Percentiles rank a stretch among this genome's conserved stretches.
These are phyloP conservation scores for Xylariaceae sp. DNA, from an alignment of 2,329 filamentous ascomycete species.

Conservation along the genomic window DNA sequence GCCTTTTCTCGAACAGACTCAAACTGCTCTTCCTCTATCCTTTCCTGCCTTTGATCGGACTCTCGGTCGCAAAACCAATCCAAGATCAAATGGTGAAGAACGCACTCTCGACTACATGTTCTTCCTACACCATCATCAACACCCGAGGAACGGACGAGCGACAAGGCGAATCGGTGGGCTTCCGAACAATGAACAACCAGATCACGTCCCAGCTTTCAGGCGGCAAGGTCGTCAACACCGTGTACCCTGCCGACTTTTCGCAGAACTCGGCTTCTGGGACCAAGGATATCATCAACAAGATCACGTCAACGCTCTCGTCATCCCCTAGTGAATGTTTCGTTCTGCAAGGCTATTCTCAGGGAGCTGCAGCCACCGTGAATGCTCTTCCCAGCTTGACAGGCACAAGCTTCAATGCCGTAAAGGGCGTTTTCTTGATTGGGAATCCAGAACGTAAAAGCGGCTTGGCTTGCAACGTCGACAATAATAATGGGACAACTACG, in stretches of 20 bases:
- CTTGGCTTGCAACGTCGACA: conserved; percentile 11
- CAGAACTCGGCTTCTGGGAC: conserved; percentile 6
- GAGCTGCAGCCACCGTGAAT: conserved; percentile 9
- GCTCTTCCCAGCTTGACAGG: conserved; percentile 5
- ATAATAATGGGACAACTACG: conserved; percentile 7
- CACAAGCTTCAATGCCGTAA: conserved; percentile 9
- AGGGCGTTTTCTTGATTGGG: conserved; percentile 14
- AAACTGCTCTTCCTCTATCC: too few species aligned
- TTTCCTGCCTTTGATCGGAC: too few species aligned
- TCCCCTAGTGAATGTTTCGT: conserved; percentile 14
- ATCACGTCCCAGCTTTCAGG: conserved; percentile 7
- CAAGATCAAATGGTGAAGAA: not conserved
- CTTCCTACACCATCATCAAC: conserved; percentile 14
- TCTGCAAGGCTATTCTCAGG: conserved; percentile 13
- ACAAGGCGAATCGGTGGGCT: conserved; percentile 9
- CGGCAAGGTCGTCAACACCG: conserved; percentile 11
- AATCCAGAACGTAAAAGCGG: conserved; percentile 7
- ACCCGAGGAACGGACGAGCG: conserved; percentile 9
- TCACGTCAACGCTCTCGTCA: not conserved
- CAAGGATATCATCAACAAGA: conserved; percentile 10
- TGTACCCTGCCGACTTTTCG: conserved; percentile 6
- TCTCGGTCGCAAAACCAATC: too few species aligned
- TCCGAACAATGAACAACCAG: conserved; percentile 10
- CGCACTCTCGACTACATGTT: conserved; percentile 6
- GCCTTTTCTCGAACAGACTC: too few species aligned